Base-by-base conservation (phyloP, 306 rosid species). In the Senna tora region DNA sequence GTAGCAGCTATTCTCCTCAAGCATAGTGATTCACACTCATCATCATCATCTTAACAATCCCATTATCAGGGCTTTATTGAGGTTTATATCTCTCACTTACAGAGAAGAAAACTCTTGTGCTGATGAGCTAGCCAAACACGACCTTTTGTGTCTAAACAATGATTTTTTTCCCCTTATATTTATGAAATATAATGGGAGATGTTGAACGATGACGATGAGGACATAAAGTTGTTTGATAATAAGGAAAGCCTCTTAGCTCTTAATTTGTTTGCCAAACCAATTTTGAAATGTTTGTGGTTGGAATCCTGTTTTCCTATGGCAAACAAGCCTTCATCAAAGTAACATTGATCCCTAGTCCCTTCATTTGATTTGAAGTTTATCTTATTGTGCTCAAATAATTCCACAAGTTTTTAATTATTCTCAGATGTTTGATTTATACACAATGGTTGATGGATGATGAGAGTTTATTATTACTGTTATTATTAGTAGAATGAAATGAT, bases 171-270 rank as follows among this genome's bases (percentile, higher is more conserved):
- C 34, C 65, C 69, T 67, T 39, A 15, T 19, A 56, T 64, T 63
- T 59, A 60, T 47, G n/a, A 58, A 75, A 71, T 34, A 22, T 71
- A 77, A 57, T 60, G 25, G 16, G 54, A 77, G 90, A 88, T 87
- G 82, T 85, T 85, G 88, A 82, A 45, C 81, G 96, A 90, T 78
- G 82, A 45, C 81, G 96, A 90, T 78, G 82, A 85, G 80, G 93
- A 88, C 96, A 93, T 88, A 87, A 92, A 92, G 95, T 62, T 60
- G 32, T 80, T 76, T 73, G 85, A 80, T 52, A 79, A 53, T 39
- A 8, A 19, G 86, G 45, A 79, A 83, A 81, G 81, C 50, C 86
- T 86, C 85, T 79, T 86, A 89, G 85, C 75, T 47, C 66, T 69
- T 77, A 28, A 7, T 36, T 78, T 56, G 65, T 80, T 36, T 36